phyloP scores from a whole-genome alignment of 1,284 basidiomycete genomes.

The Cutaneotrichosporon cutaneum region DNA sequence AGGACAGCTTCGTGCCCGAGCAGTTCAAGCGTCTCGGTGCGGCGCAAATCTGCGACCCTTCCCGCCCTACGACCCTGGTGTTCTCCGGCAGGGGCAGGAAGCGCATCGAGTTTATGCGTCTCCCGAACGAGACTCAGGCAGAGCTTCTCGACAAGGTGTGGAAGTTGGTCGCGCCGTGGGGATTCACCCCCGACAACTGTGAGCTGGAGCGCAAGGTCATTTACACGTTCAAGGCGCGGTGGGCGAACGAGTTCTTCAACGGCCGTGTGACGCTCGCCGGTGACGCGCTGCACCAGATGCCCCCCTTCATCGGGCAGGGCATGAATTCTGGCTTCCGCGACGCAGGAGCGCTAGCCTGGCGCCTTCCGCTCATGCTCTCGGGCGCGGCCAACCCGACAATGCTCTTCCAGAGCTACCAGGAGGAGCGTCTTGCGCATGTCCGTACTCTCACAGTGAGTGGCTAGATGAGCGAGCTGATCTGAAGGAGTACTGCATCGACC shows the following conservation, averaged over 20 bases:
- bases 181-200: slow-evolving; percentile 23
- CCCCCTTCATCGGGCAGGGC: slow-evolving; percentile 32
- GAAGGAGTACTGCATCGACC: slow-evolving; percentile 16
- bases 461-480: background rate
- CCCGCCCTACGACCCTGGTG: slow-evolving; percentile 26
- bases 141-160: slow-evolving; percentile 19
- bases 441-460: slow-evolving; percentile 13
- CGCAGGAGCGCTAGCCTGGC: slow-evolving; percentile 26
- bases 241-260: slow-evolving; percentile 26
- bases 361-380: slow-evolving; percentile 21
- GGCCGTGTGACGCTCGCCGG: slow-evolving; percentile 23
- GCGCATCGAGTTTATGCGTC: slow-evolving; percentile 30
- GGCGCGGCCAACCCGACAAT: slow-evolving; percentile 10
- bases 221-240: slow-evolving; percentile 29
- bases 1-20: slow-evolving; percentile 15
- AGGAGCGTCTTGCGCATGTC: slow-evolving; percentile 24
- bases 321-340: slow-evolving; percentile 32
- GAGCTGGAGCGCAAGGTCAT: slow-evolving; percentile 29
- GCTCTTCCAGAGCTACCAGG: slow-evolving; percentile 24
- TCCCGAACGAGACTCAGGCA: slow-evolving; percentile 19
- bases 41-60: slow-evolving; percentile 29
- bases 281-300: slow-evolving; percentile 29
- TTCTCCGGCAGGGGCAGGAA: slow-evolving; percentile 21
- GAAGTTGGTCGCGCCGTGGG: slow-evolving; percentile 20
- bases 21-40: slow-evolving; percentile 3